Base-by-base conservation (phyloP, 192 early-diverging fungal species). In the Entomortierella chlamydospora region DNA sequence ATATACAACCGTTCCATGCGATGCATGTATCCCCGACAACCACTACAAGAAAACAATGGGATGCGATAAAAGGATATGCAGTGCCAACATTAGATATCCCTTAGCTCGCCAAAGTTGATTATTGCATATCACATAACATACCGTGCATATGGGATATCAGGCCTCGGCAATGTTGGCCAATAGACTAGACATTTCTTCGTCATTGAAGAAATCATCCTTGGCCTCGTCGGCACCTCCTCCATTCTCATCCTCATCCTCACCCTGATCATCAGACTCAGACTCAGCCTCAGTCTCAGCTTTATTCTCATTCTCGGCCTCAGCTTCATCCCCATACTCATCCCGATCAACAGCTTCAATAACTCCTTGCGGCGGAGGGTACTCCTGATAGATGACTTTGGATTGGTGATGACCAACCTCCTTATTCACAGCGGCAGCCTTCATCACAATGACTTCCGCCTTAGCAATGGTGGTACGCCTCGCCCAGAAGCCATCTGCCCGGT, bases 381-480 rank as follows among this genome's bases (percentile, higher is more conserved):
- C 56, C 31, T 59, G 22, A 41, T 64, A 37, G 23, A 66, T 66
- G 53, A 56, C n/a, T 66, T 56, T 54, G 2, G 64, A 23, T 15
- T 66, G 64, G 2, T 28, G 39, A 42, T 66, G 20, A 20, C 64
- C 64, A n/a, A 66, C 64, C 9, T 66, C 64, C 64, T 56, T 66
- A 8, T 5, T 18, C 11, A 18, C 64, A 41, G n/a, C 64, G 13
- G 64, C 64, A 43, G 64, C 64, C 53, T 66, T 66, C 53, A 66
- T 66, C 29, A 53, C 53, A 39, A 66, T 29, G 23, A 66, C 26
- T 23, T 57, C 64, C 39, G 64, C 64, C 52, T 56, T 22, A 39
- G 54, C n/a, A 66, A 66, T 56, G 41, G 64, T 20, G 25, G 53
- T 28, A 43, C 53, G 64, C 18, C 29, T 66, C 20, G 52, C 64